Percentiles rank a stretch among this genome's conserved stretches.
Evolutionary conservation across 2,329 filamentous ascomycete species (phyloP).

Genomic region (Penicillium sp.): DNA sequence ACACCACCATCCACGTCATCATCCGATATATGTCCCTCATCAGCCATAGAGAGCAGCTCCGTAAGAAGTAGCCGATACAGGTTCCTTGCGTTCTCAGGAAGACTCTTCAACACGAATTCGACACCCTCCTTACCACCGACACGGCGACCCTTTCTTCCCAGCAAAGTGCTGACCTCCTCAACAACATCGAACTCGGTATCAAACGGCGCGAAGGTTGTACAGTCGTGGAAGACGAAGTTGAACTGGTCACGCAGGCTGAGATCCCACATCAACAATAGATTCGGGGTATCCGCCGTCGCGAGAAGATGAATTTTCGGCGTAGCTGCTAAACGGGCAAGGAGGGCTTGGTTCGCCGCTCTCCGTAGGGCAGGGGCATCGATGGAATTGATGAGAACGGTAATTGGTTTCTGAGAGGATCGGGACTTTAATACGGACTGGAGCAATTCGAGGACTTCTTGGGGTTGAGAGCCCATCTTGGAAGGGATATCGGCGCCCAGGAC

Average conservation of each 20-base stretch:
- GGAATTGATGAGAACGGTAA: conserved; percentile 73
- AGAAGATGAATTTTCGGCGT: conserved; percentile 64
- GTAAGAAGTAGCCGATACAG: conserved; percentile 76
- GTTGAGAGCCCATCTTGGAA: conserved; percentile 54
- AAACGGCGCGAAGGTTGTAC: conserved; percentile 76
- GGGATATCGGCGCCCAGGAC: conserved; percentile 41
- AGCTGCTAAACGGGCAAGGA: conserved; percentile 67
- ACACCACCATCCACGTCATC: too few relatives aligned
- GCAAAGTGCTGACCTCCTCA: conserved; percentile 77
- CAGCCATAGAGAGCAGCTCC: conserved; percentile 66
- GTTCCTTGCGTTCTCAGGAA: conserved; percentile 85
- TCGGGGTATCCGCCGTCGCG: conserved; percentile 77
- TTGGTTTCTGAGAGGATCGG: conserved; percentile 30
- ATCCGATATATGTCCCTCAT: conserved; percentile 42
- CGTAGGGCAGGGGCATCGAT: conserved; percentile 73
- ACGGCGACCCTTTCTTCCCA: conserved; percentile 69
- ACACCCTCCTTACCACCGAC: conserved; percentile 86
- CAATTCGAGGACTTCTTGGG: conserved; percentile 58
- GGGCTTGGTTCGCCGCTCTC: conserved; percentile 57
- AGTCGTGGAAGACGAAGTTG: conserved; percentile 85
- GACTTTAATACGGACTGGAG: conserved; percentile 55
- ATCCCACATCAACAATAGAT: conserved; percentile 83
- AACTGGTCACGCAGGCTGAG: conserved; percentile 69
- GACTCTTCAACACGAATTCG: conserved; percentile 75
- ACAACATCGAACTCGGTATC: conserved; percentile 70